phyloP scores from a whole-genome alignment of 2,329 filamentous ascomycete species.

The Monilinia polystroma region DNA sequence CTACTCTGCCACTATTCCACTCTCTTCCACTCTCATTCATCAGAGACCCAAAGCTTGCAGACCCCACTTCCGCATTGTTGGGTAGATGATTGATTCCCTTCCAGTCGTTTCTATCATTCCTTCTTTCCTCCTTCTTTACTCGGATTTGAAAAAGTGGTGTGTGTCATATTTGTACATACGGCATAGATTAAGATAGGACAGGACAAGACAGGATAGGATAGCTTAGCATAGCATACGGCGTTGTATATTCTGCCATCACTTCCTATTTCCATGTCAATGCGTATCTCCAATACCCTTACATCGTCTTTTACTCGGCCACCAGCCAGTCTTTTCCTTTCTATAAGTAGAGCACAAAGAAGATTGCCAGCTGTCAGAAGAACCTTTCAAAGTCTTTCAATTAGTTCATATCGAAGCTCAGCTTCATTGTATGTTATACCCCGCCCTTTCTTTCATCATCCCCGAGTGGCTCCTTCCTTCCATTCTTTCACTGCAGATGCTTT shows the following conservation, averaged over 20 bases:
- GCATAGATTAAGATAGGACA: background rate
- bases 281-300: slow-evolving; percentile 34
- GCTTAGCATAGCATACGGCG: background rate
- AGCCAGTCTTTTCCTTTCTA: slow-evolving; percentile 28
- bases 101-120: slow-evolving; percentile 3
- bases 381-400: slow-evolving; percentile 20
- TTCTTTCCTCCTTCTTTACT: slow-evolving; percentile 13
- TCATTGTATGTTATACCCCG: slow-evolving; percentile 23
- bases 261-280: slow-evolving; percentile 34
- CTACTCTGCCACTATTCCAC: background rate
- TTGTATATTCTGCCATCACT: slow-evolving; percentile 12
- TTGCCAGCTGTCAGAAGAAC: slow-evolving; percentile 24
- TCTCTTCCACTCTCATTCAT: background rate
- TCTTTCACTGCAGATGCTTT: background rate
- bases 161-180: slow-evolving; percentile 9
- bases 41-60: background rate
- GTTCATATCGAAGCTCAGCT: slow-evolving; percentile 18
- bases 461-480: slow-evolving; percentile 5
- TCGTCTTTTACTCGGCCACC: slow-evolving; percentile 32
- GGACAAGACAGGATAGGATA: background rate
- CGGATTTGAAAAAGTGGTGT: slow-evolving; percentile 13
- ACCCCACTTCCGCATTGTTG: slow-evolving; percentile 17
- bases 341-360: slow-evolving; percentile 31
- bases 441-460: slow-evolving; percentile 15
- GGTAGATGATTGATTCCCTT: slow-evolving; percentile 23